Base-by-base conservation (phyloP, 1,284 basidiomycete species). In the Puccinia polysora region DNA sequence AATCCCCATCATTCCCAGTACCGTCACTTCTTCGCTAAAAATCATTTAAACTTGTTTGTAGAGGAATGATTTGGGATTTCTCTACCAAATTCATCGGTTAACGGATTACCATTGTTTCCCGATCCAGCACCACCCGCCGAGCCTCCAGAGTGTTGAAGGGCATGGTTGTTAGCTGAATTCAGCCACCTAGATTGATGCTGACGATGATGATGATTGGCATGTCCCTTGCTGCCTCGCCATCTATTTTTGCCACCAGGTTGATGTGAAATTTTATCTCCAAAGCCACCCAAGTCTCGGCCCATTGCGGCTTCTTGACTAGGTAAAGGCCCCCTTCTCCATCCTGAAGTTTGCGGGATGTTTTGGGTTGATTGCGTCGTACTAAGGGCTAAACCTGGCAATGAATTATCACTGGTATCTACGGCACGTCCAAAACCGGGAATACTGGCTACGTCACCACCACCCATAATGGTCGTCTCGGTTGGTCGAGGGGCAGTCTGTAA, bases 341-440 rank as follows among this genome's bases (percentile, higher is more conserved):
- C 55, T 15, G 55, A 52, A 45, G 23, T 28, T 60, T 47, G 45
- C 4, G 40, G 40, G 30, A 32, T 32, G n/a, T 20, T n/a, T n/a
- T n/a, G n/a, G 49, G n/a, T 32, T 50, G 43, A 18, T 47, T n/a
- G 38, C 15, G 28, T 71, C 20, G 40, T 14, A n/a, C 43, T 60
- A 20, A 65, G 34, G 2, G 68, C 45, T 34, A 71, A 63, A 12
- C 68, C 68, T 28, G 67, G 67, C 28, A 69, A 50, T 4, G 55
- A 28, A 45, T 38, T 69, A 20, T 69, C 67, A 50, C 58, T 71
- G 20, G 58, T 55, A 28, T 71, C 58, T 2, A 43, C 36, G 10
- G 68, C 58, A 3, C 58, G 56, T 43, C 68, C 68, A 38, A 71
- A 71, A 12, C 68, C 68, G n/a, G 68, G 68, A 28, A 71, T 71